Conservation (phyloP, 2,329 filamentous ascomycete genomes). For the Pseudocercospora fuligena region DNA sequence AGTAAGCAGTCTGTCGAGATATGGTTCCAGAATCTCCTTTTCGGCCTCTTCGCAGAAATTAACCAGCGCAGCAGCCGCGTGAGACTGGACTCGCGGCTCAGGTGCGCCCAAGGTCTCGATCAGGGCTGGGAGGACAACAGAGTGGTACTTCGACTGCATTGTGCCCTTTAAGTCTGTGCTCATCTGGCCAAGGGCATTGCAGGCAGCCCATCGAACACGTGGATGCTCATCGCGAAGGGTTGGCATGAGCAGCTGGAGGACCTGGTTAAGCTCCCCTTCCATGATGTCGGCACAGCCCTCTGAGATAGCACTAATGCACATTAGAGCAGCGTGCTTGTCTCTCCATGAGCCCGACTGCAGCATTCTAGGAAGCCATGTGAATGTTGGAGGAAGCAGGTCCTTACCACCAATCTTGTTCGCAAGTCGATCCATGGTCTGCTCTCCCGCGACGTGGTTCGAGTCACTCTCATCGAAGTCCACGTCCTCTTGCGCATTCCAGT, state of each 20-base stretch:
- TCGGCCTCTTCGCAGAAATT: conserved; percentile 99
- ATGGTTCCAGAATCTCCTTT: conserved; percentile 87
- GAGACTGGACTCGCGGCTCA: conserved; percentile 92
- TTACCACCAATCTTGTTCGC: conserved; percentile 97
- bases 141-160: conserved; percentile 96
- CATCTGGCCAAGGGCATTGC: conserved; percentile 99
- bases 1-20: conserved; percentile 83
- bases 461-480: conserved; percentile 96
- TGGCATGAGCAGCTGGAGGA: conserved; percentile 91
- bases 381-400: conserved; percentile 89
- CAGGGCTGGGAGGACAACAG: conserved; percentile 83
- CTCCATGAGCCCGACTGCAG: conserved; percentile 94
- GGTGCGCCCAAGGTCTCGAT: conserved; percentile 89
- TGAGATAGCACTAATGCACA: conserved; percentile 98
- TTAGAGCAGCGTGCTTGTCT: conserved; percentile 92
- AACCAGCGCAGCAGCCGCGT: conserved; percentile 94
- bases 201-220: conserved; percentile 94
- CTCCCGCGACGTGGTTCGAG: conserved; percentile 93
- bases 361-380: conserved; percentile 97
- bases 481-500: conserved; percentile 93
- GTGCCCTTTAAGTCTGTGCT: conserved; percentile 97
- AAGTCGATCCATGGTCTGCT: conserved; percentile 97
- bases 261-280: conserved; percentile 91
- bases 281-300: conserved; percentile 96
- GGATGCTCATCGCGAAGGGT: conserved; percentile 88